A percentile compares a stretch with the other conserved stretches of the same genome.
These are phyloP conservation scores for Phytophthora crassamura DNA, from an alignment of 352 stramenopile genomes.

Conservation along the genomic window DNA sequence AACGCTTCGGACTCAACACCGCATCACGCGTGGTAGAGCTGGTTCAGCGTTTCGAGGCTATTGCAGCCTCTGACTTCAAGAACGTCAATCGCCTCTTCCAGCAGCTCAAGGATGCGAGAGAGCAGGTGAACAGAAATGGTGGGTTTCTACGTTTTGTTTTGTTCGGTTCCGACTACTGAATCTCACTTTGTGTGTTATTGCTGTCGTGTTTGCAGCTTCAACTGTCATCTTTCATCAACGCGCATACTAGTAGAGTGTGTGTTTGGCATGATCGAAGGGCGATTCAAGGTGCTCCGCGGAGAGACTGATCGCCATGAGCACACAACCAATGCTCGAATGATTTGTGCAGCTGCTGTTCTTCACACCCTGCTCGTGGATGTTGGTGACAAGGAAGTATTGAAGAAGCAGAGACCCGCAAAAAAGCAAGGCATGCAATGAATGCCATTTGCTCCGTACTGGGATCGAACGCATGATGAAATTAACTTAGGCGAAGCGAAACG, in stretches of 20 bases:
- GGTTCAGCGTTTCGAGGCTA: background rate
- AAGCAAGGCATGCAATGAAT: slow-evolving; percentile 9
- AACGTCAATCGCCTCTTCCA: background rate
- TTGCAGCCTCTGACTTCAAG: slow-evolving; percentile 3
- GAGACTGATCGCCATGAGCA: slow-evolving; percentile 6
- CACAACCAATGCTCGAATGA: slow-evolving; percentile 14
- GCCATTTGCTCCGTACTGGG: slow-evolving; percentile 12
- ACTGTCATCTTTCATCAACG: background rate
- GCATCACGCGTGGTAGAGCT: slow-evolving; percentile 1
- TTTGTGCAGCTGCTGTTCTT: slow-evolving; percentile 11
- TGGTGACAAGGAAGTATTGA: slow-evolving; percentile 6
- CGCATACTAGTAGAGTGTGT: slow-evolving; percentile 15
- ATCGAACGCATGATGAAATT: slow-evolving; percentile 19
- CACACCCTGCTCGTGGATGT: slow-evolving; percentile 13
- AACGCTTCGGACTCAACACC: slow-evolving; percentile 5
- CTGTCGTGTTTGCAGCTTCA: background rate
- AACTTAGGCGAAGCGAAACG: slow-evolving; percentile 16
- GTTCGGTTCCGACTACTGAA: no score
- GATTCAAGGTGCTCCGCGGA: slow-evolving; percentile 12
- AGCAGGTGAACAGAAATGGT: slow-evolving; percentile 1
- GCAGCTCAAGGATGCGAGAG: background rate
- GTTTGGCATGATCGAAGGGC: background rate
- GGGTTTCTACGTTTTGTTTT: background rate
- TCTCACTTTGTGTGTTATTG: background rate
- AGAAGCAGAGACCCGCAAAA: background rate